Conservation (phyloP, 129 eudicot genomes). For the Flaveria robusta region DNA sequence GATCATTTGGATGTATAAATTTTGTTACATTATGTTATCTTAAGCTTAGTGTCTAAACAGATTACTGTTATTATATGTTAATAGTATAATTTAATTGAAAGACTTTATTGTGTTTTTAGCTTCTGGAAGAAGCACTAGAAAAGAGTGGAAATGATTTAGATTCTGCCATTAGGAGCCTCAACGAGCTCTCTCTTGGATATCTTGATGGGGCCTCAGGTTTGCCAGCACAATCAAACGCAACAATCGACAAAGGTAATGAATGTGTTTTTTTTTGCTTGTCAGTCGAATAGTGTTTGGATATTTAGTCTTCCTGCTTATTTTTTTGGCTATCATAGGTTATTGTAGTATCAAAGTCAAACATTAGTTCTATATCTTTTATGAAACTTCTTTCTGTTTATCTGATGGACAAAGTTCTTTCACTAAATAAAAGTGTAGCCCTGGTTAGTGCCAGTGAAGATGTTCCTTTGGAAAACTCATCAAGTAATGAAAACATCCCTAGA, state of each 20-base stretch:
- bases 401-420: background rate
- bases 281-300: background rate
- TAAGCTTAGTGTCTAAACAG: background rate
- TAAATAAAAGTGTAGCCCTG: slow-evolving; percentile 34
- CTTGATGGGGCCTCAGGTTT: slow-evolving; percentile 40
- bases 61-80: slow-evolving; percentile 10
- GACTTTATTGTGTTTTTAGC: slow-evolving; percentile 37
- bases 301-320: background rate
- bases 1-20: background rate
- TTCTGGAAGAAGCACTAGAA: slow-evolving; percentile 64
- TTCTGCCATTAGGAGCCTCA: slow-evolving; percentile 69
- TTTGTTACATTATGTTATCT: background rate
- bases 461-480: slow-evolving; percentile 39
- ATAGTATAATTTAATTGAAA: background rate
- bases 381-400: background rate
- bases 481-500: slow-evolving; percentile 45
- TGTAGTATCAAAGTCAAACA: background rate
- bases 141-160: slow-evolving; percentile 69
- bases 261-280: background rate
- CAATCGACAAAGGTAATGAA: slow-evolving; percentile 50
- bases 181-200: slow-evolving; percentile 61
- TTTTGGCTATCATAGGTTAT: slow-evolving; percentile 11
- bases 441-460: slow-evolving; percentile 35
- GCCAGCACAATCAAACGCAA: slow-evolving; percentile 37
- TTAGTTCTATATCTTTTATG: background rate